Base-by-base conservation (phyloP, 495 filamentous ascomycete genomes). In the Aspergillus hancockii region DNA sequence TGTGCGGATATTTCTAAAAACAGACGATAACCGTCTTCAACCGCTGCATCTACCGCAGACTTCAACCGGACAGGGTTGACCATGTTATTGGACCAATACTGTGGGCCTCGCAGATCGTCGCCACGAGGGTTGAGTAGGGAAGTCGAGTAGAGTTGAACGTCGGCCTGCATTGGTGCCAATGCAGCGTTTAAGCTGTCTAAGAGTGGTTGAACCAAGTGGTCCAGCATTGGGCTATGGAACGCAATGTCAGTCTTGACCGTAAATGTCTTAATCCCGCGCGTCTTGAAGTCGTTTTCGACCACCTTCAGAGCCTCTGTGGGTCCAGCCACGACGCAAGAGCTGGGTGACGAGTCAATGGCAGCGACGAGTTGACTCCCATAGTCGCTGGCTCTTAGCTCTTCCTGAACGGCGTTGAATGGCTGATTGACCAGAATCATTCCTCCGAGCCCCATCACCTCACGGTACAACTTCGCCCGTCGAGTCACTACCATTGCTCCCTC, bases 351-450 rank as follows among this genome's bases (percentile, higher is more conserved):
- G 59, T 79, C 64, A 41, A 64, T 85, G 60, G 68, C 79, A 61
- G 58, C 79, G 62, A 31, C 63, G 19, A 79, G 32, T 47, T 75
- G 63, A 3, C 18, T 16, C 12, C 60, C 47, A 6, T 49, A 62
- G 30, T 28, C 40, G 25, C 7, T 28, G 25, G 25, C 25, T 28
- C 25, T 3, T 10, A 71, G 69, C 38, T 65, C 59, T 8, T 57
- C 40, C 16, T 21, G 16, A 3, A 71, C 58, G 32, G 75, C 81
- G 69, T 21, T 75, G 69, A 69, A 81, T 67, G 75, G 79, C 76
- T 7, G 28, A 50, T 68, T 71, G 5, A 84, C 80, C 1, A 85
- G 69, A 14, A 79, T 69, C 74, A 87, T 85, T 30, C 76, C 80
- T 0, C 77, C 71, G 22, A 79, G 71, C n/a, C 84, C 82, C 58